These are phyloP conservation scores for Sphaerulina vaccinii DNA, from an alignment of 2,329 filamentous ascomycete species.

Conservation along the genomic window DNA sequence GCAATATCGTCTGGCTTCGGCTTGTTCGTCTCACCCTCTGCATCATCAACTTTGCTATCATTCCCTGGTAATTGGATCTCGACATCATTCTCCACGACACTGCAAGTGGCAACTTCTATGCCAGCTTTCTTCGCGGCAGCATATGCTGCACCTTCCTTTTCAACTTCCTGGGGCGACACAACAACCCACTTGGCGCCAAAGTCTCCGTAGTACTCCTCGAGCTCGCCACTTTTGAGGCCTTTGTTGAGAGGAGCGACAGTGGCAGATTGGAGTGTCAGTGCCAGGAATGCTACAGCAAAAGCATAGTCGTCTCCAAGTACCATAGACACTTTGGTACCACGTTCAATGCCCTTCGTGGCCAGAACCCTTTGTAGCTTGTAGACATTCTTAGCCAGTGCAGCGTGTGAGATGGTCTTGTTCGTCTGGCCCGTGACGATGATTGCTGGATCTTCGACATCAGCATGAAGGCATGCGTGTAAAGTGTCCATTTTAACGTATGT, in stretches of 20 bases:
- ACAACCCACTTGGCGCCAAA: conserved; percentile 74
- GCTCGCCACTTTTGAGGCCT: conserved; percentile 83
- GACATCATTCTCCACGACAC: no score
- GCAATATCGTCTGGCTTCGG: conserved; percentile 74
- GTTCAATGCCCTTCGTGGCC: conserved; percentile 13
- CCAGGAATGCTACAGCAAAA: conserved; percentile 82
- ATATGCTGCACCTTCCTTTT: conserved; percentile 60
- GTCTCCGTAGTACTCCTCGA: conserved; percentile 88
- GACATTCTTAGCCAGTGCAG: no score
- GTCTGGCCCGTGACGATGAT: no score
- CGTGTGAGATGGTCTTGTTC: no score
- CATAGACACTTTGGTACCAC: conserved; percentile 71
- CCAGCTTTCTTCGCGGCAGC: conserved; percentile 55
- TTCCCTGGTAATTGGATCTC: conserved; percentile 72
- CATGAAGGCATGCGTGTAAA: no score
- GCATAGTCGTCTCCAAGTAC: conserved; percentile 80
- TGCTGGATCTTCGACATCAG: no score
- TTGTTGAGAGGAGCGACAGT: conserved; percentile 84
- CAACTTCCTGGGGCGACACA: conserved; percentile 61
- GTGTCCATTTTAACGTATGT: no score
- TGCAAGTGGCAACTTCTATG: no score
- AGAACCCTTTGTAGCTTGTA: no score
- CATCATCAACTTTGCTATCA: no score
- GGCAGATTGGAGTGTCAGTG: conserved; percentile 73
- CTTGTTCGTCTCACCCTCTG: conserved; percentile 47